A percentile compares a stretch with the other conserved stretches of the same genome.
phyloP scores from a whole-genome alignment of 2,329 filamentous ascomycete genomes.

The Alternaria ventricosa region DNA sequence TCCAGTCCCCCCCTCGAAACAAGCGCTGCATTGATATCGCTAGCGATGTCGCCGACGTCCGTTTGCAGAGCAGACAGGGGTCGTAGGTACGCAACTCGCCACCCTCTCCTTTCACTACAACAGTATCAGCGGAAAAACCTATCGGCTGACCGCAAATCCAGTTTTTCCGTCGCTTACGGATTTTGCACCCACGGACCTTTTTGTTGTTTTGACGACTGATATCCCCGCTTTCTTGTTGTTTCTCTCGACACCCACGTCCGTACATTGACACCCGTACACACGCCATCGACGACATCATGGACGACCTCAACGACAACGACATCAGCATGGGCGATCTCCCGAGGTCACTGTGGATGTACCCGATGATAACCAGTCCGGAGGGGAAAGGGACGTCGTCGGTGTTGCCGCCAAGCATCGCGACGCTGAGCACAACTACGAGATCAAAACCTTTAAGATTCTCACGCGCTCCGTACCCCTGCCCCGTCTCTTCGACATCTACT shows the following conservation, averaged over 20 bases:
- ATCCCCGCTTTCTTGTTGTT: not conserved
- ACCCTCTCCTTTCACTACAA: not conserved
- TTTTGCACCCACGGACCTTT: not conserved
- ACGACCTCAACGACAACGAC: not conserved
- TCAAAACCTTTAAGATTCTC: not conserved
- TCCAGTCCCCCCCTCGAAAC: not conserved
- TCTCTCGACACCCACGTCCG: accelerated
- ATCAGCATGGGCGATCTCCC: not conserved
- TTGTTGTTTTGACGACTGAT: not conserved
- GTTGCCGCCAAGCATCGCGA: no score
- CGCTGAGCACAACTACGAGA: not conserved
- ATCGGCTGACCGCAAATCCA: not conserved
- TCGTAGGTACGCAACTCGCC: not conserved
- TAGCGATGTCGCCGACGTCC: not conserved
- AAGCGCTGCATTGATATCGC: not conserved
- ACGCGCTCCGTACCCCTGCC: not conserved
- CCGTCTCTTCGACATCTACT: not conserved
- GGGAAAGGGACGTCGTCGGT: no score
- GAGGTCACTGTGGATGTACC: not conserved
- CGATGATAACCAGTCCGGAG: no score
- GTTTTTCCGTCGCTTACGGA: not conserved
- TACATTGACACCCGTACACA: not conserved
- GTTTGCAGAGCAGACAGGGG: not conserved
- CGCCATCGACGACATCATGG: not conserved
- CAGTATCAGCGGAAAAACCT: not conserved